Percentiles rank a stretch among this genome's conserved stretches.
These are phyloP conservation scores for Dipteronia dyeriana DNA, from an alignment of 345 rosid species.

Conservation along the genomic window DNA sequence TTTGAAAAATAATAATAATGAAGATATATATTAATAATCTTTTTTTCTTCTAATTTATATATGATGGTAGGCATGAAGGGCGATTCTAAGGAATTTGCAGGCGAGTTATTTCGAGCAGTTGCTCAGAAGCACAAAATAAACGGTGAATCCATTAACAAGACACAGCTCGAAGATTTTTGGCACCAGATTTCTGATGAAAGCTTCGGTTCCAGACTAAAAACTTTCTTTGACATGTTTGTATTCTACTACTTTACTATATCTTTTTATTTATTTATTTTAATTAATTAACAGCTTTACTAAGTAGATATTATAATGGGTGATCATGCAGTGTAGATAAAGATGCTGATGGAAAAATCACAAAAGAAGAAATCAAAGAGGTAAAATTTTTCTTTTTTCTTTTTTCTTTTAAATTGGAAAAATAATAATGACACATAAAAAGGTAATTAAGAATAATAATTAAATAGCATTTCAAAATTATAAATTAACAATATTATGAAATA, in stretches of 20 bases:
- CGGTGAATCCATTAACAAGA: constrained; percentile 67
- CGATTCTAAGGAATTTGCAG: constrained; percentile 84
- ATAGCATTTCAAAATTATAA: neutral
- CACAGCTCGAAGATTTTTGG: constrained; percentile 71
- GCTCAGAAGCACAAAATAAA: constrained; percentile 58
- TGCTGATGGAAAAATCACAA: constrained; percentile 79
- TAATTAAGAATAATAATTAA: no score
- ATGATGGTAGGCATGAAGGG: constrained; percentile 68
- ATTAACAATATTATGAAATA: neutral
- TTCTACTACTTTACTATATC: no score
- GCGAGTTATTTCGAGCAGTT: constrained; percentile 68
- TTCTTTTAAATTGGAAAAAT: neutral
- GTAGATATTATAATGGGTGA: neutral
- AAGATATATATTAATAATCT: no score
- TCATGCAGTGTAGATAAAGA: constrained; percentile 71
- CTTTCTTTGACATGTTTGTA: constrained; percentile 83
- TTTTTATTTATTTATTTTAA: neutral
- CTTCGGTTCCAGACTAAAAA: constrained; percentile 85
- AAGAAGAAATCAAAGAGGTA: constrained; percentile 84
- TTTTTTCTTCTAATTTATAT: neutral
- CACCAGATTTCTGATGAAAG: constrained; percentile 80
- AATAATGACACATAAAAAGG: neutral
- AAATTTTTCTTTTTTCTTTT: neutral
- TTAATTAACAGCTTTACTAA: neutral
- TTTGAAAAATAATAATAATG: no score